Evolutionary conservation across 139 green algal genomes (phyloP), one percentile per base, ranked within the genome.

Genomic region (Tetratostichococcus sp.): DNA sequence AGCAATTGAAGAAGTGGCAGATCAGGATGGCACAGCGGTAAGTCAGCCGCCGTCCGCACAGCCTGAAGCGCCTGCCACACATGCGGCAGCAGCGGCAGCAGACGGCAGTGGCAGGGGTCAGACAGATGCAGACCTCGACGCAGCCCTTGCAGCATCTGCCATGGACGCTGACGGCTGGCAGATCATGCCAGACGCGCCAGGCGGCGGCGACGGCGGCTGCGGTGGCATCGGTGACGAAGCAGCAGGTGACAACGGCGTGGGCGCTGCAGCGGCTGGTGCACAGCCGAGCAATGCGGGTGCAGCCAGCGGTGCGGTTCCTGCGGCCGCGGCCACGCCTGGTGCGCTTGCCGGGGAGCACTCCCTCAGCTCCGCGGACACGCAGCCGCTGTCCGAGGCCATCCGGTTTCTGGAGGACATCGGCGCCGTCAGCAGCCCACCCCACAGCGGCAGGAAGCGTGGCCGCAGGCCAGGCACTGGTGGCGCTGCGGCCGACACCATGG

Each of bases 361-460:
- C 8, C 39, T 50, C 11, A 17, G 19, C 14, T 62, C 50, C 19
- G 50, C 14, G 14, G 50, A 62, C 50, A 62, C 50, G 19, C 50
- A 62, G 50, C 50, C 50, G 39, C 39, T 50, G 39, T 11, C 39
- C 8, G 39, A 50, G 39, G 39, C 39, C 8, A 6, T 50, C 8
- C 39, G 11, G 39, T 50, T 50, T 50, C 39, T 50, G 11, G 32
- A 16, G 33, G 57, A 4, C 14, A 65, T 31, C 28, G 65, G 6
- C 30, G 35, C 4, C 33, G 32, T 8, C 31, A 28, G 30, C 16
- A 26, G 21, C n/a, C 1, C 16, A 35, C 19, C 34, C 65, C 30
- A 11, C 25, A 30, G 43, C 30, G 43, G 39, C 30, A 57, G 74
- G 28, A 57, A 62, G 73, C 73, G 79, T 26, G 65, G 58, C 25